Evolutionary conservation across 441 rosid genomes (phyloP).

Genomic region (Eutrema salsugineum): DNA sequence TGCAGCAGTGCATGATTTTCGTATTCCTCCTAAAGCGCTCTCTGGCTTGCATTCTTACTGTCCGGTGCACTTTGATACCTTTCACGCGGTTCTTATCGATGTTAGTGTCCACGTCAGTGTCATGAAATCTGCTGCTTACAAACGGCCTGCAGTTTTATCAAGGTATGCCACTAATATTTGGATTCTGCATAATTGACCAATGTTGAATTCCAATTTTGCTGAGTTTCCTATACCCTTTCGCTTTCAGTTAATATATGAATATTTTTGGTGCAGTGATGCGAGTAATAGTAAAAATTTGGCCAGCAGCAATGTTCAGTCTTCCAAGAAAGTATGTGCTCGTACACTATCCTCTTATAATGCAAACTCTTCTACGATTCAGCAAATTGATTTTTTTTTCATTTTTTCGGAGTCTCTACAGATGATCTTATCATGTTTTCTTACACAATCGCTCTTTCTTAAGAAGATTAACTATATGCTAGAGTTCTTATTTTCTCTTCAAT

Average conservation of each 20-base stretch:
- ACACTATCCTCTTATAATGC: neutral
- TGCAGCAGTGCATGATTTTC: constrained; percentile 86
- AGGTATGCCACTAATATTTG: constrained; percentile 53
- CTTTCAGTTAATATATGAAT: constrained; percentile 14
- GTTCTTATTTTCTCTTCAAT: neutral
- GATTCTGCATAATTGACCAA: constrained; percentile 6
- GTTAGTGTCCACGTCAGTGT: constrained; percentile 75
- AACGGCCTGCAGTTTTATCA: constrained; percentile 40
- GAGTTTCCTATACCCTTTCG: neutral
- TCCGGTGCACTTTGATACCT: constrained; percentile 86
- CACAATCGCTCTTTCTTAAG: neutral
- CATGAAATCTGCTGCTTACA: constrained; percentile 54
- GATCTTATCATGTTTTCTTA: neutral
- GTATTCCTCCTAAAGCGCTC: constrained; percentile 96
- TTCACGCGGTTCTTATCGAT: constrained; percentile 86
- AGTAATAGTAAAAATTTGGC: constrained; percentile 35
- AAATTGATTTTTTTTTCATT: neutral
- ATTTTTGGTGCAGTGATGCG: constrained; percentile 48
- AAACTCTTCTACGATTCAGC: neutral
- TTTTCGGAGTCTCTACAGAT: neutral
- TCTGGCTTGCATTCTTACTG: constrained; percentile 91
- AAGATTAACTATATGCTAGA: neutral
- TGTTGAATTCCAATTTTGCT: neutral
- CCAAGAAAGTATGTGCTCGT: constrained; percentile 52
- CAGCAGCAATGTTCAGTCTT: constrained; percentile 37